phyloP scores from a whole-genome alignment of 306 rosid species.

The Medicago ruthenica region DNA sequence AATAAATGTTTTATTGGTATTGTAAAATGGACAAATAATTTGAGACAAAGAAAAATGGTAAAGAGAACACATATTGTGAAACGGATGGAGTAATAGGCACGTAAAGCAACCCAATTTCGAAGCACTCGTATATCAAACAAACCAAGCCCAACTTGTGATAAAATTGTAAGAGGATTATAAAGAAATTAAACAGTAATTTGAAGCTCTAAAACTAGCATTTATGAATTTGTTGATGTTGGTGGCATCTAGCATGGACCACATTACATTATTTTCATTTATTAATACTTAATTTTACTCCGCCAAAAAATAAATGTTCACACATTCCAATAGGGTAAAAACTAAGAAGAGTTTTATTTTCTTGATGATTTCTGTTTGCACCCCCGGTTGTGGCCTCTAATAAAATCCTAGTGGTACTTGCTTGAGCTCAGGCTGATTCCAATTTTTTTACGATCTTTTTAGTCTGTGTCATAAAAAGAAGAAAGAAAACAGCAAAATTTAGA shows the following conservation, averaged over 20 bases:
- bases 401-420: conserved; percentile 19
- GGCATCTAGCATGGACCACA: background rate
- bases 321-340: conserved; percentile 36
- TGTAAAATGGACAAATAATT: no score
- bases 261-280: background rate
- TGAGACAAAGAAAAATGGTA: no score
- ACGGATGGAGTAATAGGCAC: no score
- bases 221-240: background rate
- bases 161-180: background rate
- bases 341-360: conserved; percentile 49
- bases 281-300: background rate
- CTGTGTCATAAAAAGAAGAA: conserved; percentile 57
- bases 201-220: background rate
- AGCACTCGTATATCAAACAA: no score
- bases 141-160: background rate
- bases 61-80: no score
- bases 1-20: no score
- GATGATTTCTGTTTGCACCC: conserved; percentile 30
- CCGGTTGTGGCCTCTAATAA: conserved; percentile 30
- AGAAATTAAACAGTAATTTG: background rate
- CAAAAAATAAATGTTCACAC: background rate
- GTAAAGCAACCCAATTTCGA: no score
- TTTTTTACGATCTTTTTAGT: conserved; percentile 68
- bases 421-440: conserved; percentile 67
- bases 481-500: background rate